Conservation (phyloP, 75 land plant genomes). For the Isoetes taiwanensis region DNA sequence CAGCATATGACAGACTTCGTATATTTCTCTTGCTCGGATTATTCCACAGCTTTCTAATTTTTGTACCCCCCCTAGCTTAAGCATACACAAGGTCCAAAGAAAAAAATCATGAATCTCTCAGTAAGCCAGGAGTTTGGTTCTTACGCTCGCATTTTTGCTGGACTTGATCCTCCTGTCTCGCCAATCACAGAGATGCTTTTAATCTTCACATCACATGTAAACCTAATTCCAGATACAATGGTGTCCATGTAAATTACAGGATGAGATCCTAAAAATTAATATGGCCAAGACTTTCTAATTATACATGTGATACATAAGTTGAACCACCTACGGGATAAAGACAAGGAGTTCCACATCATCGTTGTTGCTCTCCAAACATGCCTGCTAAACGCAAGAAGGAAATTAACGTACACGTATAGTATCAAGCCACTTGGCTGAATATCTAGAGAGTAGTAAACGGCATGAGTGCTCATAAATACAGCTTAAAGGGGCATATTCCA, state of each 20-base stretch:
- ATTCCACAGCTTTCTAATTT: too few relatives aligned
- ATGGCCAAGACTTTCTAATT: too few relatives aligned
- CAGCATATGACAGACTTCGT: too few relatives aligned
- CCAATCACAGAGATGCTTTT: conserved; percentile 90
- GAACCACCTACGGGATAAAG: conserved; percentile 75
- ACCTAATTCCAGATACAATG: too few relatives aligned
- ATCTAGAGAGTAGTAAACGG: background rate
- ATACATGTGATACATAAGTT: background rate
- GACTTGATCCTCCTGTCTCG: conserved; percentile 80
- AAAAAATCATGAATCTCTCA: too few relatives aligned
- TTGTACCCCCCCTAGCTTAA: too few relatives aligned
- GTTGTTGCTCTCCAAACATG: conserved; percentile 73
- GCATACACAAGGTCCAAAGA: too few relatives aligned
- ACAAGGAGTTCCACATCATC: conserved; percentile 91
- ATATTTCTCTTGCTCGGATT: too few relatives aligned
- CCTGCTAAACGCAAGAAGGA: background rate
- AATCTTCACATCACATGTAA: conserved; percentile 95
- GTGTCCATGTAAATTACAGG: too few relatives aligned
- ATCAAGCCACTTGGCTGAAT: background rate
- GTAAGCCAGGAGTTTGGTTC: background rate
- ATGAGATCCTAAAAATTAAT: too few relatives aligned
- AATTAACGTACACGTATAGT: background rate
- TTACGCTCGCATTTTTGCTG: conserved; percentile 94
- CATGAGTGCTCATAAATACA: background rate
- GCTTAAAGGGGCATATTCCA: background rate